Evolutionary conservation across 108 stramenopile genomes (phyloP).

Genomic region (Nitzschia inconspicua): DNA sequence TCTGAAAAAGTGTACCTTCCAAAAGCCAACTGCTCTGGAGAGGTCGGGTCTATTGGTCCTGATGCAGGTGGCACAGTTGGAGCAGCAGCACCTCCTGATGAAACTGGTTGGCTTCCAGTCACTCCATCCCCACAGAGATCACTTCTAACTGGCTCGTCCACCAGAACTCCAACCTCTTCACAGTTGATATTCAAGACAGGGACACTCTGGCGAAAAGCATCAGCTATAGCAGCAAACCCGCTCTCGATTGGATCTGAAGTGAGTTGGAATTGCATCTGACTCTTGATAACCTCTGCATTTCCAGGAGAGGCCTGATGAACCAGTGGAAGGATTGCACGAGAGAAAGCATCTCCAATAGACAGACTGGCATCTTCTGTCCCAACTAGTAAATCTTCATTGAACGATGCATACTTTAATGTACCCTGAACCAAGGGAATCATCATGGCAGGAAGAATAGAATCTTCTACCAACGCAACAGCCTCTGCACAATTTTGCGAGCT

Average conservation of each 20-base stretch:
- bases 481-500: conserved; percentile 23
- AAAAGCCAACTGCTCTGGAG: conserved; percentile 15
- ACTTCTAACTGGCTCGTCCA: conserved; percentile 9
- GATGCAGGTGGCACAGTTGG: conserved; percentile 1
- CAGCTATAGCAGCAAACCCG: conserved; percentile 25
- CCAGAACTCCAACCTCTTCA: conserved; percentile 22
- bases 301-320: conserved; percentile 9
- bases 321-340: conserved; percentile 34
- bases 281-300: conserved; percentile 17
- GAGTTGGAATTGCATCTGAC: conserved; percentile 27
- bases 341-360: conserved; percentile 27
- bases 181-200: conserved; percentile 26
- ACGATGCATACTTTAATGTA: conserved; percentile 34
- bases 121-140: conserved; percentile 19
- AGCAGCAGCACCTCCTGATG: not conserved
- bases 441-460: conserved; percentile 20
- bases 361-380: conserved; percentile 22
- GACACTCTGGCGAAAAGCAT: conserved; percentile 31
- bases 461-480: conserved; percentile 5
- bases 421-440: conserved; percentile 49
- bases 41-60: not conserved
- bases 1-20: conserved; percentile 37
- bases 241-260: conserved; percentile 23
- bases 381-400: conserved; percentile 12
- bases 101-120: too few species aligned